Percentiles rank a stretch among this genome's conserved stretches.
Conservation (phyloP, 257 asterid species). For the Perilla frutescens region DNA sequence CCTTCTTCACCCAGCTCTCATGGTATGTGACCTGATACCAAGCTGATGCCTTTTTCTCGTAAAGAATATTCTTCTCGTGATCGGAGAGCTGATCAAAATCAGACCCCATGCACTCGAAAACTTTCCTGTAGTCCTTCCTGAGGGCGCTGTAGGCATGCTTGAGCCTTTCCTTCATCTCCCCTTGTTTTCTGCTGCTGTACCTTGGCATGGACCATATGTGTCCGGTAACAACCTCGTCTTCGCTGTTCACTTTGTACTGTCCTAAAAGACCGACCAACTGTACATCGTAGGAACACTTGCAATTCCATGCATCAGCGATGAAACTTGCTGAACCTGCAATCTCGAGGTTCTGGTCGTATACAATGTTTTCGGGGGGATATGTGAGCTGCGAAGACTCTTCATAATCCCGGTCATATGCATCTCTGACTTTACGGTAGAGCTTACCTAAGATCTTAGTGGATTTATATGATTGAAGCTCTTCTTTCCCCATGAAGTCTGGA, state of each 20-base stretch:
- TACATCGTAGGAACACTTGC: conserved; percentile 72
- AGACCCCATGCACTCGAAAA: conserved; percentile 65
- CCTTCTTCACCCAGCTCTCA: conserved; percentile 59
- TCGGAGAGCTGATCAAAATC: conserved; percentile 59
- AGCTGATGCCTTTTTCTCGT: conserved; percentile 88
- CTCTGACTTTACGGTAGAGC: conserved; percentile 72
- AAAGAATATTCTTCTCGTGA: conserved; percentile 56
- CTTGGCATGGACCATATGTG: conserved; percentile 95
- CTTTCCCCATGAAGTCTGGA: conserved; percentile 95
- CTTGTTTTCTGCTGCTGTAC: conserved; percentile 63
- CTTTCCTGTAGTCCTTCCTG: conserved; percentile 75
- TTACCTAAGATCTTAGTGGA: conserved; percentile 72
- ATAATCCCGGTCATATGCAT: conserved; percentile 48
- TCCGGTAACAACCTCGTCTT: conserved; percentile 87
- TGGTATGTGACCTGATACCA: conserved; percentile 91
- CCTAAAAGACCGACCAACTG: conserved; percentile 77
- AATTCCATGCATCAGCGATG: conserved; percentile 66
- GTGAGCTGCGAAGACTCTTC: conserved; percentile 39
- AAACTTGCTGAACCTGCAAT: conserved; percentile 56
- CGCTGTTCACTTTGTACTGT: conserved; percentile 78
- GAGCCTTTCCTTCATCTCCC: conserved; percentile 86
- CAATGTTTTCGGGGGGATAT: conserved; percentile 37
- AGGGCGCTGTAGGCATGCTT: conserved; percentile 71
- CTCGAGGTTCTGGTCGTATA: conserved; percentile 69
- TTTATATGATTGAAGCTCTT: conserved; percentile 62